A percentile compares a stretch with the other conserved stretches of the same genome.
Evolutionary conservation across 2,329 filamentous ascomycete species (phyloP).

Genomic region (Aspergillus piperis): DNA sequence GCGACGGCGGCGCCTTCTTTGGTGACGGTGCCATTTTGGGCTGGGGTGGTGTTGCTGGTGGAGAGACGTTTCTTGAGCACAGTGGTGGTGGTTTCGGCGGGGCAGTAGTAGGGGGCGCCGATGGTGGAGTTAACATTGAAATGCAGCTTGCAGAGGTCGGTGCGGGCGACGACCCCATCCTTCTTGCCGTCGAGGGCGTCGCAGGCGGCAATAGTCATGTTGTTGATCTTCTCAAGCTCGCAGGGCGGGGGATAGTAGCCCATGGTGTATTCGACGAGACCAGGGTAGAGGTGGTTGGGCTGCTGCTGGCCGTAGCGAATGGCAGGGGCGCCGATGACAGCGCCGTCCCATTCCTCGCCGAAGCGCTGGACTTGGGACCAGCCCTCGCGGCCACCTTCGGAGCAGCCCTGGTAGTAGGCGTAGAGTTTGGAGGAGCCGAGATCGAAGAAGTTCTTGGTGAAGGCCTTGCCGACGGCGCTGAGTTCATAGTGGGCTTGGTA

Average conservation of each 20-base stretch:
- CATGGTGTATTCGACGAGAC: constrained; percentile 41
- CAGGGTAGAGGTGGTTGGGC: constrained; percentile 44
- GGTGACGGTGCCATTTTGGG: constrained; percentile 35
- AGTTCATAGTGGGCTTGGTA: constrained; percentile 57
- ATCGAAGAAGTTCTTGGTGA: constrained; percentile 47
- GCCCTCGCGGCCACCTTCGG: constrained; percentile 56
- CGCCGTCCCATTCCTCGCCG: constrained; percentile 51
- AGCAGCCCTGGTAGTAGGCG: constrained; percentile 58
- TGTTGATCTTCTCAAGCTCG: constrained; percentile 41
- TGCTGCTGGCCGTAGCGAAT: constrained; percentile 50
- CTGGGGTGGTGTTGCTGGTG: constrained; percentile 23
- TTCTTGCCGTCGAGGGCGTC: constrained; percentile 57
- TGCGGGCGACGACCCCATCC: constrained; percentile 56
- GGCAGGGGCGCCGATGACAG: constrained; percentile 49
- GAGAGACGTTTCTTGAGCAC: constrained; percentile 27
- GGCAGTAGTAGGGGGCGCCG: constrained; percentile 50
- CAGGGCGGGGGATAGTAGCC: constrained; percentile 47
- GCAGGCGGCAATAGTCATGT: constrained; percentile 57
- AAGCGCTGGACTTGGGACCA: constrained; percentile 56
- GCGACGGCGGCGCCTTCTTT: constrained; percentile 35
- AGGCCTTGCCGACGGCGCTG: constrained; percentile 49
- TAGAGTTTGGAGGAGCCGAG: constrained; percentile 29
- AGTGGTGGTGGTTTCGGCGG: constrained; percentile 28
- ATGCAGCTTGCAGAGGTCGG: constrained; percentile 50
- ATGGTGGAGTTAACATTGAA: constrained; percentile 51